Evolutionary conservation across 2,329 filamentous ascomycete genomes (phyloP).

Genomic region (Fusarium sp.): DNA sequence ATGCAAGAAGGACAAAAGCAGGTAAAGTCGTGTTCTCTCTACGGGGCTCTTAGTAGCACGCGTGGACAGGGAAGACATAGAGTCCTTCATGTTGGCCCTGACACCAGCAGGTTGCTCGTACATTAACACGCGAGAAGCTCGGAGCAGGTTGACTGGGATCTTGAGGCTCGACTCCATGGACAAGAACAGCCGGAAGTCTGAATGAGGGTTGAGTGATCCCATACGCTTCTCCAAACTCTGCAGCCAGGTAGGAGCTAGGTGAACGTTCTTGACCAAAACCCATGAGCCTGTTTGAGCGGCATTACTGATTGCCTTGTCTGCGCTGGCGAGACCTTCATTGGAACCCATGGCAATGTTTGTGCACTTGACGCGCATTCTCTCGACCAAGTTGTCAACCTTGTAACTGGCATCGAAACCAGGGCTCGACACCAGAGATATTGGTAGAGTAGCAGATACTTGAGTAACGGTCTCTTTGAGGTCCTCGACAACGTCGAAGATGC

Average conservation of each 20-base stretch:
- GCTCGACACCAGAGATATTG: conserved; percentile 92
- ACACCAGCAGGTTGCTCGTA: conserved; percentile 98
- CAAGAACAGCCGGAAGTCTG: conserved; percentile 92
- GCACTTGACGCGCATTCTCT: conserved; percentile 83
- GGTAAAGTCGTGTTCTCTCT: conserved; percentile 88
- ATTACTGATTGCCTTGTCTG: conserved; percentile 94
- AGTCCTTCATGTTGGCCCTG: conserved; percentile 98
- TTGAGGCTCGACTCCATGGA: conserved; percentile 98
- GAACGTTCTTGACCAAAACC: conserved; percentile 99
- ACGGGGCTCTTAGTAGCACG: conserved; percentile 84
- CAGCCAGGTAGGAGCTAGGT: conserved; percentile 94
- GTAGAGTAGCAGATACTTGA: conserved; percentile 84
- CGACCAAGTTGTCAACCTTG: conserved; percentile 96
- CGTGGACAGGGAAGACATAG: conserved; percentile 82
- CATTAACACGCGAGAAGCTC: conserved; percentile 93
- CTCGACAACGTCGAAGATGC: conserved; percentile 84
- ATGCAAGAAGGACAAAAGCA: conserved; percentile 93
- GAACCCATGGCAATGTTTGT: conserved; percentile 99
- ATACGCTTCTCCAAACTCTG: conserved; percentile 97
- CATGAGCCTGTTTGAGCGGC: conserved; percentile 92
- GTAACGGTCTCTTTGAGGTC: conserved; percentile 87
- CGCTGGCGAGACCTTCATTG: conserved; percentile 89
- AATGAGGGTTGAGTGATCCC: conserved; percentile 92
- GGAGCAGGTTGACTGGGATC: conserved; percentile 95
- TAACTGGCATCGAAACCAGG: conserved; percentile 98